Evolutionary conservation across 179 eudicot genomes (phyloP), one percentile per base, ranked within the genome.

Genomic region (Beta lomatogona): DNA sequence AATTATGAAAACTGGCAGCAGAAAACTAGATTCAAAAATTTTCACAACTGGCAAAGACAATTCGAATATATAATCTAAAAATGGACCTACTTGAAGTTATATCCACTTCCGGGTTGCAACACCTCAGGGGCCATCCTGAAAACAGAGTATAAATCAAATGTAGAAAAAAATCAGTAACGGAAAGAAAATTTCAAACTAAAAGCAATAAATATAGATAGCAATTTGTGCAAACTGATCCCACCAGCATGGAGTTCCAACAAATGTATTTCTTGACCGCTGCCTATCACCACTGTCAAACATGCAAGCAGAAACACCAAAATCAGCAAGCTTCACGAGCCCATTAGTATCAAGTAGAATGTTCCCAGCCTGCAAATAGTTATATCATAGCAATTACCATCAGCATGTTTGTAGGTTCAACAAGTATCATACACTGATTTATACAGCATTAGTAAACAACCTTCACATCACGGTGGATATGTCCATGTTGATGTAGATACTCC

Each of bases 241-340:
- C 99, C 99, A 97, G 91, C 99, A 97, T 16, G 99, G 99, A 86
- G 99, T 97, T 79, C 99, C 99, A 59, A 94, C 98, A 87, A 97
- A 97, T n/a, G 99, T 97, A 83, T 97, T 96, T 88, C 99, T 90
- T 15, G 98, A 88, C 15, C 97, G 93, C 71, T 93, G 96, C 77
- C 99, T 89, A 86, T 97, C 98, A 77, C 99, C 98, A 84, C 80
- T 91, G 79, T 97, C 99, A 86, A 94, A 97, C 97, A 94, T 93
- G 91, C 94, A 91, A 75, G 99, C 98, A 64, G 99, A 93, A 77
- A 97, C 99, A 84, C 99, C 99, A 88, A 97, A 97, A 87, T 97
- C 98, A 54, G 90, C 99, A 83, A 97, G 95, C 87, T 97, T 97
- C 80, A 97, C 90, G 71, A 82, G 89, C 65, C 98, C 98, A 87